phyloP scores from a whole-genome alignment of 2,329 filamentous ascomycete species.

The Beauveria scarabaeidicola region DNA sequence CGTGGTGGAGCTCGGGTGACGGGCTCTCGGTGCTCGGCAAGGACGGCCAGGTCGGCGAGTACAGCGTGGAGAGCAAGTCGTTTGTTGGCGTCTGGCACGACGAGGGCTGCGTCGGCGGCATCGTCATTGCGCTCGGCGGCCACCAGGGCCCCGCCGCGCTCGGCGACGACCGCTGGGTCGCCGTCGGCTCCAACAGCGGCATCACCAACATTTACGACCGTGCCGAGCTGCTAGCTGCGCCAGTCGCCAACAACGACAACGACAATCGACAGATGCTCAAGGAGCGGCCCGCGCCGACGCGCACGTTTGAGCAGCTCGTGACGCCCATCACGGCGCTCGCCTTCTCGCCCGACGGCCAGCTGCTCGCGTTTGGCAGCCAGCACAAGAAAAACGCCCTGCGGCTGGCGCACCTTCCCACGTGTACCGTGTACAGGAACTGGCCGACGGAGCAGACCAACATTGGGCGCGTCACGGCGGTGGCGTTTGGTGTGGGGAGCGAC shows the following conservation, averaged over 20 bases:
- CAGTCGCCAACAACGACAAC: slow-evolving; percentile 14
- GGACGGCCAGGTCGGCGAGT: slow-evolving; percentile 87
- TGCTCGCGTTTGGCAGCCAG: slow-evolving; percentile 76
- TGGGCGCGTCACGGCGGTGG: slow-evolving; percentile 69
- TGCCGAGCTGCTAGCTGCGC: slow-evolving; percentile 44
- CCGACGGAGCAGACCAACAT: slow-evolving; percentile 84
- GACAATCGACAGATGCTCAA: slow-evolving; percentile 43
- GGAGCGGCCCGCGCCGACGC: slow-evolving; percentile 60
- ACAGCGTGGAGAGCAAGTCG: slow-evolving; percentile 58
- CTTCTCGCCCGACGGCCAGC: slow-evolving; percentile 83
- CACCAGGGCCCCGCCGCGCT: slow-evolving; percentile 50
- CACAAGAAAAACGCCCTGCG: slow-evolving; percentile 84
- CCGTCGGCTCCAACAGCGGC: slow-evolving; percentile 75
- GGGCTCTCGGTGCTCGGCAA: slow-evolving; percentile 77
- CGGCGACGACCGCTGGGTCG: slow-evolving; percentile 82
- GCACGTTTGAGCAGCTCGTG: slow-evolving; percentile 75
- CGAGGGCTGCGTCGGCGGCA: slow-evolving; percentile 80
- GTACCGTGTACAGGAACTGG: slow-evolving; percentile 95
- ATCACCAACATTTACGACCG: slow-evolving; percentile 94
- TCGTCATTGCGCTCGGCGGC: slow-evolving; percentile 71
- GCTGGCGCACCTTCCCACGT: slow-evolving; percentile 82
- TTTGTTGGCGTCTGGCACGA: slow-evolving; percentile 82
- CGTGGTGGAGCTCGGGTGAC: slow-evolving; percentile 81
- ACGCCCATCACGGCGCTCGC: slow-evolving; percentile 72
- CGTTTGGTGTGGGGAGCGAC: slow-evolving; percentile 57